Percentiles rank a stretch among this genome's conserved stretches.
These are phyloP conservation scores for Elaeis guineensis DNA, from an alignment of 176 grass and related monocot species.

Conservation along the genomic window DNA sequence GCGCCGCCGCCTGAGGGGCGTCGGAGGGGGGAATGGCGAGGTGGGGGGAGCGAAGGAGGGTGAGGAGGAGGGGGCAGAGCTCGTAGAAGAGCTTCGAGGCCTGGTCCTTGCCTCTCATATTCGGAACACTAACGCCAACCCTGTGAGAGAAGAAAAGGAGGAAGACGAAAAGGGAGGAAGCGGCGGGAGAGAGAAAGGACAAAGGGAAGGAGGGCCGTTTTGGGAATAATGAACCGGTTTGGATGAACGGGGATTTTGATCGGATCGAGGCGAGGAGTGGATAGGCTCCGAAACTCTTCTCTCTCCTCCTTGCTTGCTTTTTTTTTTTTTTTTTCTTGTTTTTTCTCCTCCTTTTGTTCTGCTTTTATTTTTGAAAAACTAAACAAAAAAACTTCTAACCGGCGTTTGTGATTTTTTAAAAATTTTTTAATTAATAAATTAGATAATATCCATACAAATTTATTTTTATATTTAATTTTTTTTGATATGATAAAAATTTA, in stretches of 20 bases:
- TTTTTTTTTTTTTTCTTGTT: too few relatives aligned
- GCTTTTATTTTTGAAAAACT: too few relatives aligned
- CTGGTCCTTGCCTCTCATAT: constrained; percentile 29
- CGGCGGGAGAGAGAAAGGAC: neutral
- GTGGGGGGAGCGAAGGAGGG: constrained; percentile 24
- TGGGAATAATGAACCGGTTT: neutral
- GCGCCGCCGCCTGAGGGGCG: neutral
- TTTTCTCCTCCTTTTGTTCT: too few relatives aligned
- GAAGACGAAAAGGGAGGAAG: neutral
- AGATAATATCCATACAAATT: too few relatives aligned
- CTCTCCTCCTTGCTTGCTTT: too few relatives aligned
- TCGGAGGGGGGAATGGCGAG: neutral
- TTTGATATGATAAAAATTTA: too few relatives aligned
- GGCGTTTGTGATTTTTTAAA: too few relatives aligned
- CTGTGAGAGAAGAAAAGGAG: neutral
- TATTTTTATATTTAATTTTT: too few relatives aligned
- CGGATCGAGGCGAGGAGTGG: too few relatives aligned
- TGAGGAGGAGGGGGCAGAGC: constrained; percentile 47
- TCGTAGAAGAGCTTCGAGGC: constrained; percentile 65
- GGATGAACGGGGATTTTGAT: neutral
- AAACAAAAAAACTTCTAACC: too few relatives aligned
- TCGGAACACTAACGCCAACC: constrained; percentile 6
- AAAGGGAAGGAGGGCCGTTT: neutral
- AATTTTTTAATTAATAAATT: too few relatives aligned
- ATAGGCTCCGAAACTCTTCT: too few relatives aligned